phyloP scores from a whole-genome alignment of 1,284 basidiomycete species.

The Pseudozyma tsukubaensis region DNA sequence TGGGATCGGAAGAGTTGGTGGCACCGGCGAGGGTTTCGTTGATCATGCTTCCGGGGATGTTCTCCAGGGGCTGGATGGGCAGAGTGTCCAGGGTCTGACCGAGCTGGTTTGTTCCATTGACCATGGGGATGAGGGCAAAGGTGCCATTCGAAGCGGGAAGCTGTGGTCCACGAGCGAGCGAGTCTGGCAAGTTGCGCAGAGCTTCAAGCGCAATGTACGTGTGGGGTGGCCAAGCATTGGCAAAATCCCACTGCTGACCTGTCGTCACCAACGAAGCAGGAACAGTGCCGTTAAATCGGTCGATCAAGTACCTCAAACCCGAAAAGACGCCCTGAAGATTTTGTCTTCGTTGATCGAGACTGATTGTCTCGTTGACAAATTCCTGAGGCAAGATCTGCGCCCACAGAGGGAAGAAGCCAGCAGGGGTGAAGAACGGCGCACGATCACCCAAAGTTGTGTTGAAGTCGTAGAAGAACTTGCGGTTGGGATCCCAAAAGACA shows the following conservation, averaged over 20 bases:
- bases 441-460: conserved; percentile 48
- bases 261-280: conserved; percentile 80
- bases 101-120: conserved; percentile 74
- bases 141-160: conserved; percentile 72
- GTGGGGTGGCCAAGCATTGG: conserved; percentile 46
- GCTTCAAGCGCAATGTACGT: conserved; percentile 80
- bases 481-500: conserved; percentile 83
- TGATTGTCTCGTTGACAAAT: conserved; percentile 73
- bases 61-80: conserved; percentile 75
- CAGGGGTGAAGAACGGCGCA: conserved; percentile 75
- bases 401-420: conserved; percentile 88
- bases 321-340: conserved; percentile 75
- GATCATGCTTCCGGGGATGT: conserved; percentile 43
- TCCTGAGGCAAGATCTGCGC: conserved; percentile 82
- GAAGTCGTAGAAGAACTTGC: conserved; percentile 89
- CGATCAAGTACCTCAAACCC: conserved; percentile 80
- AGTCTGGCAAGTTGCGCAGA: conserved; percentile 78
- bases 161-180: conserved; percentile 75
- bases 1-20: conserved; percentile 69
- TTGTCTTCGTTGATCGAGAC: conserved; percentile 52
- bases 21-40: conserved; percentile 73
- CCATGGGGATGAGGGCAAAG: conserved; percentile 76
- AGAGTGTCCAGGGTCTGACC: conserved; percentile 77
- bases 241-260: conserved; percentile 81
- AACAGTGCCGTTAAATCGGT: conserved; percentile 84